These are phyloP conservation scores for Penicillium corylophilum DNA, from an alignment of 2,329 filamentous ascomycete genomes.

Conservation along the genomic window DNA sequence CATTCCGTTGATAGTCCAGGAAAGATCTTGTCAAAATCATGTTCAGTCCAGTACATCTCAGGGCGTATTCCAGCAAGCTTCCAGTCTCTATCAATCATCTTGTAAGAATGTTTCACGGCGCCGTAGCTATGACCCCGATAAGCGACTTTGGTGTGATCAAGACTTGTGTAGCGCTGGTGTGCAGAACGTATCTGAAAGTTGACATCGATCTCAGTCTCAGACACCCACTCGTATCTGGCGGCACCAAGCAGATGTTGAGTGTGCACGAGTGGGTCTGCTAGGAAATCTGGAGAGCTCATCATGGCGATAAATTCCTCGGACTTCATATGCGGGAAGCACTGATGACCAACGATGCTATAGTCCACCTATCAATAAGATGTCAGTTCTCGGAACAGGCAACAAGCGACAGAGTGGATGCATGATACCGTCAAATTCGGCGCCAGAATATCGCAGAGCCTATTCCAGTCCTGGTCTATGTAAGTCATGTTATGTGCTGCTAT, in stretches of 20 bases:
- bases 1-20: neutral
- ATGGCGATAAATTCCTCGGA: constrained; percentile 10
- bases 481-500: neutral
- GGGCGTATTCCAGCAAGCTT: constrained; percentile 58
- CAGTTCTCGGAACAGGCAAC: neutral
- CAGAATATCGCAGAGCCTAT: constrained; percentile 2
- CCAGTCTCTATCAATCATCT: constrained; percentile 55
- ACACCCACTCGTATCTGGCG: constrained; percentile 1
- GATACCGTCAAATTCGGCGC: constrained; percentile 7
- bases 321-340: constrained; percentile 1
- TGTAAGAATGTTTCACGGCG: constrained; percentile 55
- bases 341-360: constrained; percentile 11
- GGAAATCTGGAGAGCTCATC: constrained; percentile 13
- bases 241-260: constrained; percentile 22
- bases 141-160: constrained; percentile 41
- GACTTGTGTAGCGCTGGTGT: constrained; percentile 56
- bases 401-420: neutral
- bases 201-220: constrained; percentile 47
- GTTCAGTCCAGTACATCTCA: constrained; percentile 13
- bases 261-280: constrained; percentile 14
- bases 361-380: constrained; percentile 3
- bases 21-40: constrained; percentile 10
- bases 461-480: constrained; percentile 4
- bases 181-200: constrained; percentile 59
- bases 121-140: constrained; percentile 58